phyloP scores from a whole-genome alignment of 192 early-diverging fungal species.

The Chytriomyces hyalinus region DNA sequence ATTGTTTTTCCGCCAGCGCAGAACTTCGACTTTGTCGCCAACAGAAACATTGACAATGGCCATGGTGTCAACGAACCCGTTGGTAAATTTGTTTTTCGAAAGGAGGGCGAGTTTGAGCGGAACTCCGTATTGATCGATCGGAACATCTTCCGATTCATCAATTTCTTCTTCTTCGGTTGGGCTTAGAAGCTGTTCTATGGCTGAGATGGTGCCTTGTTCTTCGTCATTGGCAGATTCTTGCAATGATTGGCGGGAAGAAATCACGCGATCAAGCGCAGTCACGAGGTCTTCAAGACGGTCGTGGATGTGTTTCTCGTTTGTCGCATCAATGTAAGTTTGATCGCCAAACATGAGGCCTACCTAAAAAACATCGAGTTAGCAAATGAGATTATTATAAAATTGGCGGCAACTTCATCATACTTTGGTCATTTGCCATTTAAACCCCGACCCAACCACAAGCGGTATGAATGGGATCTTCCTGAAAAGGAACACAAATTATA shows the following conservation, averaged over 20 bases:
- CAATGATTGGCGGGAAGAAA: neutral
- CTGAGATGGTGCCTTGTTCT: neutral
- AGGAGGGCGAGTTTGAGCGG: neutral
- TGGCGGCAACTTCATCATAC: neutral
- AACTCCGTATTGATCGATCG: neutral
- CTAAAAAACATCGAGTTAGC: neutral
- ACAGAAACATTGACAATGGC: neutral
- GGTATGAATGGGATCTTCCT: constrained; percentile 31
- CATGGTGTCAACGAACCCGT: neutral
- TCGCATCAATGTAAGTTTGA: constrained; percentile 26
- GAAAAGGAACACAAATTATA: neutral
- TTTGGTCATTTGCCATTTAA: constrained; percentile 37
- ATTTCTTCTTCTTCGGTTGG: neutral
- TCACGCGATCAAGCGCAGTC: constrained; percentile 12
- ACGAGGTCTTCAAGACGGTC: constrained; percentile 3
- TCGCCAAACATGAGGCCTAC: constrained; percentile 16
- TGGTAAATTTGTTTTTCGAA: neutral
- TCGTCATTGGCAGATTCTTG: neutral
- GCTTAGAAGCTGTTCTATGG: neutral
- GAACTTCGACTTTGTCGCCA: constrained; percentile 26
- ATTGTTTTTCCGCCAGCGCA: constrained; percentile 22
- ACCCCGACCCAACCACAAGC: constrained; percentile 27
- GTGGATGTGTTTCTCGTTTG: neutral
- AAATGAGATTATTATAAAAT: neutral
- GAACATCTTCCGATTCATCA: neutral